phyloP scores from a whole-genome alignment of 2,329 filamentous ascomycete genomes.

The Leptographium procerum region DNA sequence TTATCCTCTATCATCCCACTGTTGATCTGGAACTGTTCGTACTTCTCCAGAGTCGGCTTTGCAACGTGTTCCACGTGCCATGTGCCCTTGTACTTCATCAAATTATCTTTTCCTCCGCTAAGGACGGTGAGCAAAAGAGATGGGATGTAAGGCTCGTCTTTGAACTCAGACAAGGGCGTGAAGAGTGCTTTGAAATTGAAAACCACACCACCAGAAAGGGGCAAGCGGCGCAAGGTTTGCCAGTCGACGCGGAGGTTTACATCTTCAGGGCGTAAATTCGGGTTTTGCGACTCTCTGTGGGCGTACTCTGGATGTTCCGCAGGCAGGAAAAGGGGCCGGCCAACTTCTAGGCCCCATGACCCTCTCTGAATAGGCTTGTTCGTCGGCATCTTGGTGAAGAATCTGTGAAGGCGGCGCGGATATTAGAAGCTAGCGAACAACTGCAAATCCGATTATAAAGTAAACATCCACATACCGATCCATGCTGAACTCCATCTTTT shows the following conservation, averaged over 20 bases:
- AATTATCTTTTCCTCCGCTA: constrained; percentile 39
- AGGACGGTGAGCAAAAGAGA: constrained; percentile 56
- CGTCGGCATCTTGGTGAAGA: constrained; percentile 49
- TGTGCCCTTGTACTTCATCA: constrained; percentile 6
- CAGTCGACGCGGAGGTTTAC: constrained; percentile 70
- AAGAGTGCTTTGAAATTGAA: constrained; percentile 89
- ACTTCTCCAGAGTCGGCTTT: neutral
- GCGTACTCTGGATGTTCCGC: constrained; percentile 44
- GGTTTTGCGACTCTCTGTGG: constrained; percentile 14
- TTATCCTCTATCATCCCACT: neutral
- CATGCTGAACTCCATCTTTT: constrained; percentile 83
- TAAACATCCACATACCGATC: constrained; percentile 49
- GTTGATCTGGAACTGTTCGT: neutral
- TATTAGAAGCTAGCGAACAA: neutral
- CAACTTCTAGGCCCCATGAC: constrained; percentile 73
- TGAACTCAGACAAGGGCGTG: constrained; percentile 59
- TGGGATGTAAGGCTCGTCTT: constrained; percentile 63
- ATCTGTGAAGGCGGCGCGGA: neutral
- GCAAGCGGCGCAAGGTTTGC: constrained; percentile 73
- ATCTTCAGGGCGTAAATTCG: constrained; percentile 36
- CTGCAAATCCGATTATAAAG: neutral
- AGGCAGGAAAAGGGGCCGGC: constrained; percentile 51
- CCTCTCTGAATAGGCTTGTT: constrained; percentile 70
- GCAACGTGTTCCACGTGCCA: constrained; percentile 4
- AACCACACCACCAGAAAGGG: constrained; percentile 61